A percentile compares a stretch with the other conserved stretches of the same genome.
phyloP scores from a whole-genome alignment of 495 filamentous ascomycete genomes.

The Hyphodiscus hymeniophilus region DNA sequence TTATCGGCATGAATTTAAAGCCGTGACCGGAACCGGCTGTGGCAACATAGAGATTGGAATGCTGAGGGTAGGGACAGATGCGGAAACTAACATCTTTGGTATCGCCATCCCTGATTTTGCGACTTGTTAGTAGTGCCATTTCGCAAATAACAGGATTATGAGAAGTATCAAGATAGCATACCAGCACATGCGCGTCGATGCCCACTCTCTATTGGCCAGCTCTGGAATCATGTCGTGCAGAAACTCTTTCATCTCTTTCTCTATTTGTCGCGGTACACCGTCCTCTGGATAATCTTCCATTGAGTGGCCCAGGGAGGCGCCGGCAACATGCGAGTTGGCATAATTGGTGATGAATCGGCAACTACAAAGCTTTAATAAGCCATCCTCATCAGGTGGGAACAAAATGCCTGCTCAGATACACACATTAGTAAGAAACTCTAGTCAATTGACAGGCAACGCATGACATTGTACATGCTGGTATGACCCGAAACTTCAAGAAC shows the following conservation, averaged over 20 bases:
- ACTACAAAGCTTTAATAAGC: neutral
- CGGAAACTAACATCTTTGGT: neutral
- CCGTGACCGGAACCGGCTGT: neutral
- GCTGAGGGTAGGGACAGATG: neutral
- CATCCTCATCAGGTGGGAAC: neutral
- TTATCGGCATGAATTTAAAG: conserved; percentile 1
- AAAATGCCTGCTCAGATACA: neutral
- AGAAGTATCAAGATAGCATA: neutral
- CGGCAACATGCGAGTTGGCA: neutral
- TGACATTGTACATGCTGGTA: too few relatives aligned
- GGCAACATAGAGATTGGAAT: neutral
- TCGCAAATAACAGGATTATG: neutral
- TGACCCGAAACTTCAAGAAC: too few relatives aligned
- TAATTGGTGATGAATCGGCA: neutral
- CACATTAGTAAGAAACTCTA: neutral
- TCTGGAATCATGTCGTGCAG: neutral
- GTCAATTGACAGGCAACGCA: neutral
- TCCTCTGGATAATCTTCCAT: neutral
- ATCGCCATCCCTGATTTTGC: neutral
- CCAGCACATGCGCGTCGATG: neutral
- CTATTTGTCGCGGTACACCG: neutral
- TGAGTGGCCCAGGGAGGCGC: neutral
- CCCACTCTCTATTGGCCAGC: neutral
- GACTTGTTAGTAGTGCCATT: neutral
- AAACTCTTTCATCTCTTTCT: neutral